Evolutionary conservation across 2,329 filamentous ascomycete species (phyloP), one percentile per base, ranked within the genome.

Genomic region (Colletotrichum tropicale): DNA sequence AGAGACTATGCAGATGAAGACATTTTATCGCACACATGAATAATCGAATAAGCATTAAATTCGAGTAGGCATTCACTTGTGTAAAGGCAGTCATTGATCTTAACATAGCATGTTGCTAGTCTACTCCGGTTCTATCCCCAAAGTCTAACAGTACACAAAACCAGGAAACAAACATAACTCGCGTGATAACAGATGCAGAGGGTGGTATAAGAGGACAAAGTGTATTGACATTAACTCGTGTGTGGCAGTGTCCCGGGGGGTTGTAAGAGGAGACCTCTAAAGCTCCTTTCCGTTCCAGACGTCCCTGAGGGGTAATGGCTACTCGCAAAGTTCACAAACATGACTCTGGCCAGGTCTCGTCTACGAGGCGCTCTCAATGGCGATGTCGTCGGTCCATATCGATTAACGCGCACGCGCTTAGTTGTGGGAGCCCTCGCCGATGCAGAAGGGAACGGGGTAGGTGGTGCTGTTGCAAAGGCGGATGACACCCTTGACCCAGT

Each of bases 401-500:
- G 26, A 16, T 16, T 12, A 56, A 32, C 16, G 52, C 38, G 58
- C 58, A 32, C 16, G 52, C 38, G 58, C 58, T 69, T 64, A 76
- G 18, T 21, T 26, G 65, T 76, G 74, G 26, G 24, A 28, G 8
- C 84, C 85, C 12, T 81, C 78, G 56, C 85, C 85, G 21, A 83
- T 71, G 78, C 85, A 87, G 77, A 78, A 85, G 16, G 80, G 80
- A 32, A 87, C 55, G 7, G 85, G 85, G 67, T 84, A 84, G 2
- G 38, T 74, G 58, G 83, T 82, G 70, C 82, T 82, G 48, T 79
- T 81, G 80, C 85, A 87, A 3, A 86, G 79, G 8, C 77, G 73
- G 64, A 87, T 86, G 12, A 82, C 79, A 15, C 85, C 85, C 78
- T 85, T 81, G 12, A 86, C 85, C 85, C 85, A 87, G 28, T 75